phyloP scores from a whole-genome alignment of 2,329 filamentous ascomycete species.

The Pyrenochaeta sp. region DNA sequence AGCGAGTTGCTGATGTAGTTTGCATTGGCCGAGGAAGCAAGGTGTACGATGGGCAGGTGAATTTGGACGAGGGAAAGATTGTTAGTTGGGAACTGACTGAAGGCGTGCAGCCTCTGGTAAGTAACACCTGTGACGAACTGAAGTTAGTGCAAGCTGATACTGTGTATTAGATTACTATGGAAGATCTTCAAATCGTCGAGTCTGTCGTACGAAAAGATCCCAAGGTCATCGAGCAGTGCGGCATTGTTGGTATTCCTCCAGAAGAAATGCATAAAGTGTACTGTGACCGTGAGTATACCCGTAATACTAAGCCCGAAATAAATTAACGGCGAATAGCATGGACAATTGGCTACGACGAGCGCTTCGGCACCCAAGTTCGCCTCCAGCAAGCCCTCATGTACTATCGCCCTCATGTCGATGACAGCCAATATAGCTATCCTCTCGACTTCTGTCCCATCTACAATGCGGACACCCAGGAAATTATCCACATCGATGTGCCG shows the following conservation, averaged over 20 bases:
- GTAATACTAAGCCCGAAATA: not conserved
- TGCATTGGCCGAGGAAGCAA: conserved; percentile 81
- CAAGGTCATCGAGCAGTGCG: conserved; percentile 90
- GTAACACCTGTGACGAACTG: conserved; percentile 27
- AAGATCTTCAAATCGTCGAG: conserved; percentile 85
- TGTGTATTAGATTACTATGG: conserved; percentile 77
- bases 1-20: conserved; percentile 81
- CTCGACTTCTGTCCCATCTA: conserved; percentile 95
- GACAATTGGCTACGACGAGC: conserved; percentile 94
- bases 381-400: conserved; percentile 96
- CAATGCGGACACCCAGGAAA: conserved; percentile 78
- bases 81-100: conserved; percentile 77
- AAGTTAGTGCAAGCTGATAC: conserved; percentile 5
- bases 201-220: conserved; percentile 77
- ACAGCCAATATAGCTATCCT: conserved; percentile 89
- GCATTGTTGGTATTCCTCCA: conserved; percentile 78
- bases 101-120: conserved; percentile 80
- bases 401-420: conserved; percentile 84
- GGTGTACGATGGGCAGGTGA: conserved; percentile 83
- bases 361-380: conserved; percentile 79
- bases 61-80: conserved; percentile 72
- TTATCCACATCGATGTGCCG: conserved; percentile 86
- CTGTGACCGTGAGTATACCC: conserved; percentile 73
- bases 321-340: conserved; percentile 64
- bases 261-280: conserved; percentile 95